Percentiles rank a stretch among this genome's conserved stretches.
Conservation (phyloP, 2,329 filamentous ascomycete species). For the Claviceps lovelessii region DNA sequence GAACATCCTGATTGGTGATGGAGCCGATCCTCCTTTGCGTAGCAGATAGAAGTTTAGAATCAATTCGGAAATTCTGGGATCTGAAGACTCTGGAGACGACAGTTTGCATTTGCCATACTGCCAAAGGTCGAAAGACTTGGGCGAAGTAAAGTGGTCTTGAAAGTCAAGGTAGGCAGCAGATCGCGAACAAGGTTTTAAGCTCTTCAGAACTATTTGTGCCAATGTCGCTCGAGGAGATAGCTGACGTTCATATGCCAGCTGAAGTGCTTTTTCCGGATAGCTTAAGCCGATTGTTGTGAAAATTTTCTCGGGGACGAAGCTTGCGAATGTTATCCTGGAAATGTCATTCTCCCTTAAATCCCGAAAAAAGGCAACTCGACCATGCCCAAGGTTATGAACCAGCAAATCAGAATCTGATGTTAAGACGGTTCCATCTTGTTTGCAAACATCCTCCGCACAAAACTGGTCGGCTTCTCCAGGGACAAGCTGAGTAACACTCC, state of each 20-base stretch:
- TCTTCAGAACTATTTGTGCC: slow-evolving; percentile 16
- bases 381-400: slow-evolving; percentile 54
- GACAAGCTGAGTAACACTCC: slow-evolving; percentile 40
- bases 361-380: slow-evolving; percentile 53
- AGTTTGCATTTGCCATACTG: not conserved
- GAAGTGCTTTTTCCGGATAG: slow-evolving; percentile 13
- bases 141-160: not conserved
- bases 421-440: slow-evolving; percentile 43
- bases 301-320: slow-evolving; percentile 22
- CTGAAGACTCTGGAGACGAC: slow-evolving; percentile 12
- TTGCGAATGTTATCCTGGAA: slow-evolving; percentile 12
- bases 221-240: slow-evolving; percentile 15
- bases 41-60: slow-evolving; percentile 16
- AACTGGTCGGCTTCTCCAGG: slow-evolving; percentile 75
- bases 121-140: not conserved
- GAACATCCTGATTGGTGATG: slow-evolving; percentile 34
- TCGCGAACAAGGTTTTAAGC: slow-evolving; percentile 8
- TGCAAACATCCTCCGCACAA: slow-evolving; percentile 53
- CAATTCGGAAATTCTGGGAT: slow-evolving; percentile 26
- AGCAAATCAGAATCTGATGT: slow-evolving; percentile 83
- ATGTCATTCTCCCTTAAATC: slow-evolving; percentile 36
- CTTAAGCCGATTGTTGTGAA: slow-evolving; percentile 28
- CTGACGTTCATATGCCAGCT: slow-evolving; percentile 23
- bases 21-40: not conserved
- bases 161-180: slow-evolving; percentile 10